Percentiles rank a stretch among this genome's conserved stretches.
phyloP scores from a whole-genome alignment of 495 filamentous ascomycete species.

The Podospora conica region DNA sequence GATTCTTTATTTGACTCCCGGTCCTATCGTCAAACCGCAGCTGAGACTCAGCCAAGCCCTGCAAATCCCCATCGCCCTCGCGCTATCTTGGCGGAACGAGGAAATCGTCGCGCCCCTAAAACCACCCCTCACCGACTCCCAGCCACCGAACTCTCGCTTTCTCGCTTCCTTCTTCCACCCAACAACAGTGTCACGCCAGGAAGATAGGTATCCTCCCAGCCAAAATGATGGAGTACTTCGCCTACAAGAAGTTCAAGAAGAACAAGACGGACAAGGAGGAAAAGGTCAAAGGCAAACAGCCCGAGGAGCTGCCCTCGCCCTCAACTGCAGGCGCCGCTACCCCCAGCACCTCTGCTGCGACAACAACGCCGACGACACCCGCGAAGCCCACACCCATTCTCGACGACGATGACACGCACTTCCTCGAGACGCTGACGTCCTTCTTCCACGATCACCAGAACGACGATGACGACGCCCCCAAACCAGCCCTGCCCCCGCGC shows the following conservation, averaged over 20 bases:
- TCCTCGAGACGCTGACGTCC: conserved; percentile 37
- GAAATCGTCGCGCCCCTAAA: background rate
- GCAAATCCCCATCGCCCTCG: background rate
- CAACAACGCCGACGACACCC: conserved; percentile 2
- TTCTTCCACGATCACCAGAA: conserved; percentile 6
- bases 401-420: conserved; percentile 38
- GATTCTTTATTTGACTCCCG: background rate
- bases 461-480: conserved; percentile 29
- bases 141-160: background rate
- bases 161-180: background rate
- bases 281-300: conserved; percentile 23
- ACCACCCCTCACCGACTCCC: background rate
- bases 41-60: conserved; percentile 5
- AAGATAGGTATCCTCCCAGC: background rate
- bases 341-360: background rate
- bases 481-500: conserved; percentile 37
- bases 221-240: conserved; percentile 41
- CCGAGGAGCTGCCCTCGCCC: conserved; percentile 12
- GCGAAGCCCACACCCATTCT: conserved; percentile 25
- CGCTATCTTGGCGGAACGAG: background rate
- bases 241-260: conserved; percentile 40
- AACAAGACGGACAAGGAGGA: conserved; percentile 34
- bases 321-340: background rate
- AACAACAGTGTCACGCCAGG: background rate
- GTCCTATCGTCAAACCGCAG: background rate